A percentile compares a stretch with the other conserved stretches of the same genome.
Evolutionary conservation across 495 filamentous ascomycete species (phyloP).

Genomic region (Hypoxylon perforatum): DNA sequence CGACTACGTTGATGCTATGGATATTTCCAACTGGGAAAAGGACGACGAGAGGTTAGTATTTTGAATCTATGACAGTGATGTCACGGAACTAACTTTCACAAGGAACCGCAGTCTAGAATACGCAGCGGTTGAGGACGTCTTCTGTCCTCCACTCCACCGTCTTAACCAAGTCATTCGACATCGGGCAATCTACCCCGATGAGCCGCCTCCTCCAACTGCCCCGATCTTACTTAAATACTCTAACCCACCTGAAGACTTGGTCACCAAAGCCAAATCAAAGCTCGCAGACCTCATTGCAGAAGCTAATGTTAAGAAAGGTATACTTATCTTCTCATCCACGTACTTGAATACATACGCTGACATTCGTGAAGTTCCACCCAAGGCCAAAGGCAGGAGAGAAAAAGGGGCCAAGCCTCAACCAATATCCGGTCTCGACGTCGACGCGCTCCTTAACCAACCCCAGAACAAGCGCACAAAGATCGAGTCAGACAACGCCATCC

Average conservation of each 20-base stretch:
- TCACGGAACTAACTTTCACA: constrained; percentile 44
- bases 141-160: constrained; percentile 91
- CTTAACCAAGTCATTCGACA: constrained; percentile 85
- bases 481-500: constrained; percentile 82
- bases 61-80: not conserved
- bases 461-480: constrained; percentile 69
- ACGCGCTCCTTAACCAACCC: constrained; percentile 71
- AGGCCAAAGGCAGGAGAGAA: constrained; percentile 78
- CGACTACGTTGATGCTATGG: constrained; percentile 93
- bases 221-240: constrained; percentile 79
- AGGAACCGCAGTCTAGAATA: constrained; percentile 76
- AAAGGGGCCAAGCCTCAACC: constrained; percentile 79
- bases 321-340: not conserved
- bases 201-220: constrained; percentile 72
- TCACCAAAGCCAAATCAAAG: constrained; percentile 63
- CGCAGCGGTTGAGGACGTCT: constrained; percentile 82
- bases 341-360: constrained; percentile 39
- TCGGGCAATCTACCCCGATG: constrained; percentile 79
- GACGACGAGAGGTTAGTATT: constrained; percentile 75
- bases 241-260: constrained; percentile 74
- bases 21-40: constrained; percentile 69
- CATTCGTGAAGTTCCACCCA: constrained; percentile 77
- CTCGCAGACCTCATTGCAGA: constrained; percentile 72
- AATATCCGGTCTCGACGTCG: constrained; percentile 90
- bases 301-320: constrained; percentile 90